Evolutionary conservation across 495 filamentous ascomycete species (phyloP), one percentile per base, ranked within the genome.

Genomic region (Trichoderma erinaceum): DNA sequence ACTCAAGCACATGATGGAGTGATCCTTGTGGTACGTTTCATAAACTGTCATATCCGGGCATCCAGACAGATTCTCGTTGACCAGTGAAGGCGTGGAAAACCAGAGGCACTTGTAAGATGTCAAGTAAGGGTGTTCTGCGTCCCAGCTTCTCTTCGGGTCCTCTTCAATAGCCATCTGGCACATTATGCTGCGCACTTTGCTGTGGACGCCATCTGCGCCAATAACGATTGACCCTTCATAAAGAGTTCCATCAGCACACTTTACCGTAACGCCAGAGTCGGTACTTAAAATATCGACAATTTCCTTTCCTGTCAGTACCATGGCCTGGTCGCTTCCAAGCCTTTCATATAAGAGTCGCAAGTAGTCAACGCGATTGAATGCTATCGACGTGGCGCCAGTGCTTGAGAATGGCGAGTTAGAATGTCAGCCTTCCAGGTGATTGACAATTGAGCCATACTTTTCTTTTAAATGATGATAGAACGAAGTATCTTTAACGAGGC

Each of bases 161-260:
- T 67, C 63, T 15, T 74, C 68, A 41, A 74, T 58, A 6, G 73
- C 76, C 63, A 78, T 69, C 7, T 72, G 68, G 72, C 78, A 76
- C 69, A 85, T 77, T 61, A 75, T 75, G n/a, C 78, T 69, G 4
- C 83, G 77, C 18, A 80, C 76, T 13, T 77, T 75, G 58, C 78
- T 81, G 71, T 83, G 79, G 44, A 83, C 78, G 23, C 85, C 84
- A 70, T 86, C 85, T 16, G 78, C 81, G 3, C 83, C 85, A 23
- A 86, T 72, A 29, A 88, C 78, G 38, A 86, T 73, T 67, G 77
- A 76, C 4, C 85, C 84, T 13, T 69, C 63, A 65, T 76, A 75
- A 4, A 73, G 61, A 32, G 72, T 71, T 1, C 84, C 84, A 67
- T 84, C 79, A 15, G 74, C 67, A 69, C 79, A 81, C 67, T 69